Evolutionary conservation across 257 asterid genomes (phyloP), one percentile per base, ranked within the genome.

Genomic region (Thymus quinquecostatus): DNA sequence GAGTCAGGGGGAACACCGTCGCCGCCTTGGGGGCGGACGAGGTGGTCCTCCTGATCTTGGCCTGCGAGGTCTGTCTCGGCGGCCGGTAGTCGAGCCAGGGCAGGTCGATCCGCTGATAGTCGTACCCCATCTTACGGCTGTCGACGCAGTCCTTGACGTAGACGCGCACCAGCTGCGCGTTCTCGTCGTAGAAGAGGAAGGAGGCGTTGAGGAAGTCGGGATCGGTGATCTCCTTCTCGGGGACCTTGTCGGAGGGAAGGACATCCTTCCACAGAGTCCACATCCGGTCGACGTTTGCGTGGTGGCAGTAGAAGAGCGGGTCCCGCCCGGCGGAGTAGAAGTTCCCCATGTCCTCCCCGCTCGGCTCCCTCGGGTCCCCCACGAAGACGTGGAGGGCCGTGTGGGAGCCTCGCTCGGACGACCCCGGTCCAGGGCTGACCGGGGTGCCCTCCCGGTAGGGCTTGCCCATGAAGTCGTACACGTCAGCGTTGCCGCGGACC

Each of bases 311-410:
- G 80, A 87, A 87, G 2, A 85, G 4, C 0, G 86, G 76, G 69
- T 87, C 92, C 50, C 86, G 74, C 0, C 84, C 87, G 5, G 90
- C 87, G 1, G 87, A 82, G 70, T 85, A 82, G 63, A 84, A 84
- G 60, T 82, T 81, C 0, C 87, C 90, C 72, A 85, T 2, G 47
- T 85, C 68, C 36, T 82, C 90, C 0, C 69, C 36, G 11, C 72
- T 69, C 1, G 77, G 75, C 60, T 79, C 50, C 2, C 69, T 11
- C 3, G 86, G 86, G 32, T 85, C 82, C 0, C 90, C 90, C 0
- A 74, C 77, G 34, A 47, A 76, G 1, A 64, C 43, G 51, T 84
- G 90, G 4, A 74, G 29, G 1, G 78, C 45, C 6, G 61, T 69
- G 72, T 85, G 90, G 44, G 86, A 78, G 1, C 76, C 75, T 1